Evolutionary conservation across 306 rosid species (phyloP), one percentile per base, ranked within the genome.

Genomic region (Luffa aegyptiaca): DNA sequence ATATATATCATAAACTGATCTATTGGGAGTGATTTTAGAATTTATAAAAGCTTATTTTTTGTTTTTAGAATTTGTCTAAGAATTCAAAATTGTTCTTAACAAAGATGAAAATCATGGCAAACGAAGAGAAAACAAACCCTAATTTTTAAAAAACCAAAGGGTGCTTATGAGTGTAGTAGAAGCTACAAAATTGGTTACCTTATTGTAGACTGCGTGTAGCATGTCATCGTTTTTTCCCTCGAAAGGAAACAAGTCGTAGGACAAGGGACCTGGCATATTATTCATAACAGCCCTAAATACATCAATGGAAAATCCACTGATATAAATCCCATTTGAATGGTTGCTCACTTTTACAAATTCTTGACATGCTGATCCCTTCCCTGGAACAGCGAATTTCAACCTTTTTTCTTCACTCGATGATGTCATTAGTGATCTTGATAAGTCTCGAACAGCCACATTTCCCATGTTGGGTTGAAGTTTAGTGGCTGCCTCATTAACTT

Each of bases 291-390:
- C 87, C 76, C 80, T n/a, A 58, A 90, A 89, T 63, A 90, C 85
- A 42, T 83, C 72, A 44, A 92, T 86, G 41, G 93, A 86, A 75
- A 85, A 90, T 39, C 93, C 97, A 0, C 83, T 26, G 77, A 84
- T 3, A 2, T 1, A 8, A 72, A 86, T 61, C 46, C 56, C 56
- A 3, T 88, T 88, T 69, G 0, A 42, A 12, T 42, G 48, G 37
- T 80, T 61, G 13, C 68, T 80, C 11, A 86, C 89, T 21, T 70
- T 81, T 82, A 92, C 95, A 71, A 89, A 90, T 46, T 92, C 86
- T 1, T 68, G 58, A 48, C 86, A 90, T 6, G 85, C 87, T 26
- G 31, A 26, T 35, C 80, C 88, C 11, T 36, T 26, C 0, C 88
- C 80, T 7, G 90, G 97, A 61, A 92, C 82, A 44, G 79, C 88